Base-by-base conservation (phyloP, 2,329 filamentous ascomycete species). In the Colletotrichum endophyticum region DNA sequence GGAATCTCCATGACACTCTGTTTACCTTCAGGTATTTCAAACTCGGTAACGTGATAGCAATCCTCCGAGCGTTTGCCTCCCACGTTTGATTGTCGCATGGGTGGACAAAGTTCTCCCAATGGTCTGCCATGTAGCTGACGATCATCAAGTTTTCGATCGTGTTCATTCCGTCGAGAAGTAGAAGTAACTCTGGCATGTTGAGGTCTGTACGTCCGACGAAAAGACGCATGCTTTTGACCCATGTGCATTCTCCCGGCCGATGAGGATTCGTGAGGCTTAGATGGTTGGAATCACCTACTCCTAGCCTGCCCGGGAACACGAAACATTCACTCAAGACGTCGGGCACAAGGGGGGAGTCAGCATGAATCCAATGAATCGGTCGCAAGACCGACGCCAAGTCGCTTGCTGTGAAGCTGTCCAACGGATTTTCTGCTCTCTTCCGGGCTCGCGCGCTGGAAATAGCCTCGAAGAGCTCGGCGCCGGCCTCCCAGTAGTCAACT, bases 301-400 rank as follows among this genome's bases (percentile, higher is more conserved):
- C 19, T 19, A 44, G n/a, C n/a, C n/a, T 49, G 39, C 5, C 44
- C 3, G 44, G 44, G n/a, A 49, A 22, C n/a, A 4, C 2, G 6
- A 3, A 49, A 22, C 4, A 1, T 49, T 1, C 44, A 7, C 19
- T 49, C 44, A 22, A 2, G 0, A 7, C 1, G 44, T 22, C 11
- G n/a, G 3, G 2, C 9, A 49, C 2, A 12, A 49, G n/a, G 1
- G 3, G n/a, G 3, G 44, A n/a, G 44, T 1, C 4, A 5, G n/a
- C 5, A 7, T 49, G n/a, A 4, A 12, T 49, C 44, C 44, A 49
- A 22, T 12, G 44, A 1, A 49, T 8, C 1, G 44, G n/a, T 49
- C n/a, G 19, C 1, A 49, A 22, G n/a, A 49, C 6, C 44, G 44
- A 13, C 11, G 2, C 44, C 44, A 49, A 22, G n/a, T 49, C 44